Evolutionary conservation across 805 yeast species (phyloP).

Genomic region (Kregervanrija delftensis): DNA sequence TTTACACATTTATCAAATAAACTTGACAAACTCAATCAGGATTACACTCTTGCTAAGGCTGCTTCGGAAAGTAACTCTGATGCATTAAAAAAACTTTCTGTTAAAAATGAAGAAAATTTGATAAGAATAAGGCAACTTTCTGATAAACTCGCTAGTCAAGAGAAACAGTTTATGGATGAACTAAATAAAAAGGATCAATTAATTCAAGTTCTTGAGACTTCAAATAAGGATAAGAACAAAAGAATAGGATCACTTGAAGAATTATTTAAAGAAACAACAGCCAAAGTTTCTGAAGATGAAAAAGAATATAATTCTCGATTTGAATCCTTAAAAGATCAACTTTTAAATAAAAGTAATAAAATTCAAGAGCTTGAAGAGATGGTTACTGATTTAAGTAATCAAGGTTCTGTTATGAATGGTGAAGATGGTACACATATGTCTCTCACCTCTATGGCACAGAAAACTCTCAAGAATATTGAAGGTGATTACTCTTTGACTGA

Average conservation of each 20-base stretch:
- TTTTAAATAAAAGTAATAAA: constrained; percentile 31
- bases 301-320: constrained; percentile 30
- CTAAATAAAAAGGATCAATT: constrained; percentile 56
- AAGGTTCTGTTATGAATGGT: constrained; percentile 11
- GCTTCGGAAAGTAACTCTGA: constrained; percentile 27
- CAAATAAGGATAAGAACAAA: constrained; percentile 42
- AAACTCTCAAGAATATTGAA: constrained; percentile 35
- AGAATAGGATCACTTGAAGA: constrained; percentile 50
- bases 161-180: constrained; percentile 49
- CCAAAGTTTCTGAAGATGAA: constrained; percentile 31
- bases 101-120: constrained; percentile 36
- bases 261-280: constrained; percentile 34
- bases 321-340: constrained; percentile 28
- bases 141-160: constrained; percentile 34
- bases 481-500: constrained; percentile 58
- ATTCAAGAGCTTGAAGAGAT: constrained; percentile 37
- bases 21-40: constrained; percentile 30
- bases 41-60: constrained; percentile 20
- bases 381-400: constrained; percentile 32
- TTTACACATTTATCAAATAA: constrained; percentile 27
- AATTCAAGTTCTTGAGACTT: constrained; percentile 47
- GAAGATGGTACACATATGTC: constrained; percentile 7
- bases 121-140: constrained; percentile 40
- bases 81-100: constrained; percentile 31
- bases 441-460: constrained; percentile 53